Conservation (phyloP, 139 green algal genomes). For the Nannochloris sp. region DNA sequence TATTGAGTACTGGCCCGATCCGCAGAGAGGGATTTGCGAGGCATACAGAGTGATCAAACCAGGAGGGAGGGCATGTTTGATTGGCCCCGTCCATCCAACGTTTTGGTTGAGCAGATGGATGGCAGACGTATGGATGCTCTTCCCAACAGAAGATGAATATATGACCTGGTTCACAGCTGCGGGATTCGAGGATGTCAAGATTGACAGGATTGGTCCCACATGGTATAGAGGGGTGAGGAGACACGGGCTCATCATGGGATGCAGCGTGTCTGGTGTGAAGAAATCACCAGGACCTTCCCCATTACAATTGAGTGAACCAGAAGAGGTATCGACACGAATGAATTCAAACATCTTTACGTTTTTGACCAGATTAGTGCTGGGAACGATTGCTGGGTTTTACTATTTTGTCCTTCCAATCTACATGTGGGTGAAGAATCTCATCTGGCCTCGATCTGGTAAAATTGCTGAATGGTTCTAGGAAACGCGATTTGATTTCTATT, state of each 20-base stretch:
- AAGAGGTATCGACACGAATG: slow-evolving; percentile 40
- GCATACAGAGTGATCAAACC: slow-evolving; percentile 88
- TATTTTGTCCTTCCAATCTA: slow-evolving; percentile 83
- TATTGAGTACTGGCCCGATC: slow-evolving; percentile 91
- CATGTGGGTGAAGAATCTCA: slow-evolving; percentile 78
- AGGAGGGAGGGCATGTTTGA: slow-evolving; percentile 83
- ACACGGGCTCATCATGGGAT: slow-evolving; percentile 96
- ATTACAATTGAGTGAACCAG: slow-evolving; percentile 57
- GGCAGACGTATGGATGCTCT: slow-evolving; percentile 93
- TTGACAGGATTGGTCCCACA: slow-evolving; percentile 85
- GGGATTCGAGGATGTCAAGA: slow-evolving; percentile 82
- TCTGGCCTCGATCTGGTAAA: slow-evolving; percentile 55
- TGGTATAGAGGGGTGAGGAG: slow-evolving; percentile 91
- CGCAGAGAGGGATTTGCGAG: slow-evolving; percentile 41
- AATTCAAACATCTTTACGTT: slow-evolving; percentile 63
- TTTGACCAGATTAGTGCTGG: slow-evolving; percentile 55
- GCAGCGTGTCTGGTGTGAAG: slow-evolving; percentile 86
- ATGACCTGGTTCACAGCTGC: slow-evolving; percentile 89
- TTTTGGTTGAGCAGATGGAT: slow-evolving; percentile 73
- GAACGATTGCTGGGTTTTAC: slow-evolving; percentile 62
- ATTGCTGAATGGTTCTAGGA: neutral
- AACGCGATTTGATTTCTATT: no score
- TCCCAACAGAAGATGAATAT: slow-evolving; percentile 93
- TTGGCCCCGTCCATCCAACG: slow-evolving; percentile 88
- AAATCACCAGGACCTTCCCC: slow-evolving; percentile 60